Base-by-base conservation (phyloP, 768 basidiomycete species). In the Rhodotorula diobovata region DNA sequence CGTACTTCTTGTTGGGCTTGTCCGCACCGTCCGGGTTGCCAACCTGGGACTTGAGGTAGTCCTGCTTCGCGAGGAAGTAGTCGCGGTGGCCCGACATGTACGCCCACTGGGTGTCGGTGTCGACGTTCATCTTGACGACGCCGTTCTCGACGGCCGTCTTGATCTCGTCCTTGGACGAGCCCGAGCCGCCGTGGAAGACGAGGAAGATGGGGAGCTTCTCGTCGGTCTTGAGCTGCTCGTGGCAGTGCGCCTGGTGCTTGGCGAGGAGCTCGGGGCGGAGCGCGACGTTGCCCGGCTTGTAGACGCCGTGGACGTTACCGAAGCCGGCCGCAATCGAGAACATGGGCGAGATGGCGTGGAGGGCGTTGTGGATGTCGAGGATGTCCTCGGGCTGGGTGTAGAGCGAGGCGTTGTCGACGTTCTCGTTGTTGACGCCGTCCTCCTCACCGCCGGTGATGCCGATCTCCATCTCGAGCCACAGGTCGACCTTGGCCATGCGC, bases 381-480 rank as follows among this genome's bases (percentile, higher is more conserved):
- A 99, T 88, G 77, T 99, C 95, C 77, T 92, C 89, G 50, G 96
- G 94, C 81, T 99, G 96, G 37, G 96, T 99, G 86, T 99, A 99
- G 78, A 98, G 84, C 70, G 86, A 86, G 57, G 88, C 84, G 83
- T 98, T 99, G 84, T 99, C 96, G 72, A 93, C 93, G 53, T 84
- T 54, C 57, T 92, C 89, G 86, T 99, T 99, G 83, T 99, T 95
- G 60, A 99, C 96, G 80, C 96, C 95, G 79, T 98, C 96, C 81
- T 99, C 96, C 82, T 99, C 96, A 78, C 96, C 96, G 79, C 96
- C 96, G 61, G 96, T 99, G 82, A 99, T 98, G 79, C 96, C 96
- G 81, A 99, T 99, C 83, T 99, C 96, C 96, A 99, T 99, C 86
- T 99, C 96, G 81, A 99, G 91, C 92, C 92, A 99, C 71, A 91